Evolutionary conservation across 768 basidiomycete species (phyloP).

Genomic region (Xerocomellus intermedius): DNA sequence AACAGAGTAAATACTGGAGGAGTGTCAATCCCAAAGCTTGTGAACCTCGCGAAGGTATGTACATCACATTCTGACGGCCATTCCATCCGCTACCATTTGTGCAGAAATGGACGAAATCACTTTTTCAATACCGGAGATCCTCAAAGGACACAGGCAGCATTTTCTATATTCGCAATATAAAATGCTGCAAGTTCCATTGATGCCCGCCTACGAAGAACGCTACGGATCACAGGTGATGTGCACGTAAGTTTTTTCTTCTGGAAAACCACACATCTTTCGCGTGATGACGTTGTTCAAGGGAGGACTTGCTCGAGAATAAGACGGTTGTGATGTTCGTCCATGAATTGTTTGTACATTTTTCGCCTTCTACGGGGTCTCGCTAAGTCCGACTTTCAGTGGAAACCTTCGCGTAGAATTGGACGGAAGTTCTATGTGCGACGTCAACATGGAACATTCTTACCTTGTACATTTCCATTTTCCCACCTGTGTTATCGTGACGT

Average conservation of each 20-base stretch:
- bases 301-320: constrained; percentile 72
- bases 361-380: not conserved
- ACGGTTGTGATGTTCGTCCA: constrained; percentile 88
- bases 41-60: constrained; percentile 75
- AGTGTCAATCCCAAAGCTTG: constrained; percentile 76
- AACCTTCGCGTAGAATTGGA: constrained; percentile 85
- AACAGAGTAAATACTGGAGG: constrained; percentile 93
- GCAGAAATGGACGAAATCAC: constrained; percentile 61
- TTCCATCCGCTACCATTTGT: not conserved
- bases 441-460: constrained; percentile 80
- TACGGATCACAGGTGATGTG: constrained; percentile 86
- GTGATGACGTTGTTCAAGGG: constrained; percentile 40
- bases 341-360: constrained; percentile 72
- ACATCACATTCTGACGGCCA: not conserved
- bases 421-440: constrained; percentile 66
- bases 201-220: constrained; percentile 63
- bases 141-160: constrained; percentile 87
- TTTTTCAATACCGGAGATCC: constrained; percentile 75
- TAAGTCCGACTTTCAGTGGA: constrained; percentile 51
- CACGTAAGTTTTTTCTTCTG: constrained; percentile 64
- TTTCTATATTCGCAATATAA: constrained; percentile 72
- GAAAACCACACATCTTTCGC: not conserved
- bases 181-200: constrained; percentile 81
- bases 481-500: not conserved
- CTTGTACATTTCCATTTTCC: constrained; percentile 48